A percentile compares a stretch with the other conserved stretches of the same genome.
Conservation (phyloP, 139 green algal species). For the Astrephomene gubernaculifera region DNA sequence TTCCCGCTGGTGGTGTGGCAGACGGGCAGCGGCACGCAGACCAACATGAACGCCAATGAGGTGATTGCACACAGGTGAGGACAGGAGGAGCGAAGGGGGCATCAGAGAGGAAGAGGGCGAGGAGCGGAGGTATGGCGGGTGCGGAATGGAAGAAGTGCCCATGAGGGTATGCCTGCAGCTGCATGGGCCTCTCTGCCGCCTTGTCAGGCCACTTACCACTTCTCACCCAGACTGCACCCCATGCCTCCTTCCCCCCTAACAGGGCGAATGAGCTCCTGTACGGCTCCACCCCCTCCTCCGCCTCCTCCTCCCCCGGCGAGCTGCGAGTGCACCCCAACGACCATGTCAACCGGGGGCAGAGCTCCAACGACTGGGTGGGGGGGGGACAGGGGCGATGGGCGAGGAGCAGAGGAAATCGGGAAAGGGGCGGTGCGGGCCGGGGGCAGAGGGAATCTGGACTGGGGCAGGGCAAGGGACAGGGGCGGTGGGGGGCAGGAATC, state of each 20-base stretch:
- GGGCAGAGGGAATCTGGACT: too few species aligned
- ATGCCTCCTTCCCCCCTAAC: not conserved
- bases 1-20: constrained; percentile 97
- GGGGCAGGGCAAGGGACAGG: too few species aligned
- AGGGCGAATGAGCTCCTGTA: constrained; percentile 89
- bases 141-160: not conserved
- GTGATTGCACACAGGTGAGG: constrained; percentile 85
- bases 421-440: too few species aligned
- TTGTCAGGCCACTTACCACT: not conserved
- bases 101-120: not conserved
- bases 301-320: not conserved
- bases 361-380: constrained; percentile 89
- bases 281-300: not conserved
- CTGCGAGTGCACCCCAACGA: constrained; percentile 94
- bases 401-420: too few species aligned
- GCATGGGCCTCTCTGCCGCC: too few species aligned
- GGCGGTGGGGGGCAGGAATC: too few species aligned
- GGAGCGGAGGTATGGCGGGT: not conserved
- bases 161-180: too few species aligned
- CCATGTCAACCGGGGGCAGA: constrained; percentile 97
- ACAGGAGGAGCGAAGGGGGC: too few species aligned
- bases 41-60: constrained; percentile 99
- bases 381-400: too few species aligned
- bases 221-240: not conserved
- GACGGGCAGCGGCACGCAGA: constrained; percentile 94